Conservation (phyloP, 495 filamentous ascomycete genomes). For the Cercophora samala region DNA sequence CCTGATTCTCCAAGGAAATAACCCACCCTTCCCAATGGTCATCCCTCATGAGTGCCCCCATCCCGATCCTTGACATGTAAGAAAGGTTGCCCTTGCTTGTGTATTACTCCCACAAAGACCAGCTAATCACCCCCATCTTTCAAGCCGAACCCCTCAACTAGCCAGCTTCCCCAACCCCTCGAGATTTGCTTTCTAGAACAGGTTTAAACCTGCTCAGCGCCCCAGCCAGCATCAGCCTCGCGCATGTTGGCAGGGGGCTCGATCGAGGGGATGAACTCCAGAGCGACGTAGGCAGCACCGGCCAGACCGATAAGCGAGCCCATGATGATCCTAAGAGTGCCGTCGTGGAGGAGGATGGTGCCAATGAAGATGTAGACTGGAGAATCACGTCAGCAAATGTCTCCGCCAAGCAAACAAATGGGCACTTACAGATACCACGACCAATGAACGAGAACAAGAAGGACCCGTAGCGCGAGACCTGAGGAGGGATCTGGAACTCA, state of each 20-base stretch:
- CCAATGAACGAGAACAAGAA: conserved; percentile 98
- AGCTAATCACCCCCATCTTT: background rate
- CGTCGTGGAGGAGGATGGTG: conserved; percentile 68
- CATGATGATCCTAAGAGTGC: conserved; percentile 56
- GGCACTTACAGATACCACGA: conserved; percentile 79
- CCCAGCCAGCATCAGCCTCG: conserved; percentile 84
- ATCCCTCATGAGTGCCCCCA: conserved; percentile 1
- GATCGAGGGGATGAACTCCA: conserved; percentile 94
- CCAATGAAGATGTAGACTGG: conserved; percentile 96
- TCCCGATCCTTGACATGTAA: background rate
- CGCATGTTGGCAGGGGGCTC: conserved; percentile 99
- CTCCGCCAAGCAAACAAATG: background rate
- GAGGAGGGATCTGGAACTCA: conserved; percentile 94
- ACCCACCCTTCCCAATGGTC: background rate
- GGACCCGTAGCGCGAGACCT: conserved; percentile 86
- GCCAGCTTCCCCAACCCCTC: too few species aligned
- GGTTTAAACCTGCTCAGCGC: conserved; percentile 84
- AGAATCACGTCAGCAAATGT: conserved; percentile 9
- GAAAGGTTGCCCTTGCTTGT: background rate
- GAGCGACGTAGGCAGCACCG: conserved; percentile 72
- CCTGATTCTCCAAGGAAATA: background rate
- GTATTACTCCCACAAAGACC: background rate
- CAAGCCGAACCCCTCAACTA: too few species aligned
- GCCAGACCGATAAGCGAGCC: conserved; percentile 70
- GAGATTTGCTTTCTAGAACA: background rate